Conservation (phyloP, 2,329 filamentous ascomycete genomes). For the Fonsecaea pedrosoi region DNA sequence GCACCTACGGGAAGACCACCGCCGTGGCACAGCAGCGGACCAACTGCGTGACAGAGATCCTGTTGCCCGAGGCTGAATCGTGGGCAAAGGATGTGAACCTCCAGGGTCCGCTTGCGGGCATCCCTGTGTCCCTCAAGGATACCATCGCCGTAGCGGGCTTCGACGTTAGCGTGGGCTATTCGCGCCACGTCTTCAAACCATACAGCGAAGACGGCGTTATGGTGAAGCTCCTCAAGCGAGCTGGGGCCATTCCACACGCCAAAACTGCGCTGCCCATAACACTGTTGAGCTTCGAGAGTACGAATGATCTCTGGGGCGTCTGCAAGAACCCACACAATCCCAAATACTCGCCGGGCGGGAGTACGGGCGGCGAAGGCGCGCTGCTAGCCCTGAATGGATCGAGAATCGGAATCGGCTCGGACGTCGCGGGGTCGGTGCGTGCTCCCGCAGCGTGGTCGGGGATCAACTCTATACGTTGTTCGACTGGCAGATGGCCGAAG, state of each 20-base stretch:
- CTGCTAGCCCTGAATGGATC: conserved; percentile 80
- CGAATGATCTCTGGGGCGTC: conserved; percentile 80
- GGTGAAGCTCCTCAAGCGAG: conserved; percentile 80
- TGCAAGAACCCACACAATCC: conserved; percentile 81
- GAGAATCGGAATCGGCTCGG: conserved; percentile 86
- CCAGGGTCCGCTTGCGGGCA: conserved; percentile 81
- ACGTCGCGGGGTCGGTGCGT: conserved; percentile 88
- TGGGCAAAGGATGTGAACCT: conserved; percentile 74
- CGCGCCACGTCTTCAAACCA: conserved; percentile 72
- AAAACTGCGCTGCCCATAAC: conserved; percentile 92
- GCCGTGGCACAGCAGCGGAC: conserved; percentile 83
- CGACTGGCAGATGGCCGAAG: conserved; percentile 89
- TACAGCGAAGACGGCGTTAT: conserved; percentile 71
- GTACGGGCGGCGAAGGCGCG: conserved; percentile 83
- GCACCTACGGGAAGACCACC: conserved; percentile 84
- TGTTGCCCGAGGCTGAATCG: conserved; percentile 77
- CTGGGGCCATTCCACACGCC: conserved; percentile 85
- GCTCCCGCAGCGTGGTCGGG: conserved; percentile 88
- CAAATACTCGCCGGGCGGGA: conserved; percentile 87
- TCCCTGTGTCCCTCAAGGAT: conserved; percentile 84
- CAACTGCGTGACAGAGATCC: conserved; percentile 87
- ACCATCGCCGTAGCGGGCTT: conserved; percentile 80
- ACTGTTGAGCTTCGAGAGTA: conserved; percentile 83
- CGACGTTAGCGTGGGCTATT: conserved; percentile 82
- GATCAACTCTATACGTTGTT: conserved; percentile 85